Percentiles rank a stretch among this genome's conserved stretches.
These are phyloP conservation scores for Fusarium napiforme DNA, from an alignment of 2,329 filamentous ascomycete species.

Conservation along the genomic window DNA sequence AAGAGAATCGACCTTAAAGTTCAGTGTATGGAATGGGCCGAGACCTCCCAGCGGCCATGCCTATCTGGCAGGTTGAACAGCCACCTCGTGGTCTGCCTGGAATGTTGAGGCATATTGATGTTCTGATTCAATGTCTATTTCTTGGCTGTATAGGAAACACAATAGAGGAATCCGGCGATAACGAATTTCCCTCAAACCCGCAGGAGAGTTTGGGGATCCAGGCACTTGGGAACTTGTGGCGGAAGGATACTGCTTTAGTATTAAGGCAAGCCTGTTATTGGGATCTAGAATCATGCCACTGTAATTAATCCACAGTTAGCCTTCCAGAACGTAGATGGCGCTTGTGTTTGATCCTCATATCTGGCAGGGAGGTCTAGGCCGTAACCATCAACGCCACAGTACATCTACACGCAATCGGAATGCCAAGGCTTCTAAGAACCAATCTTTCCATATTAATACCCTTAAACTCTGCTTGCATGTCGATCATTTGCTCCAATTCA, in stretches of 20 bases:
- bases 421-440: neutral
- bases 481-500: rapidly evolving
- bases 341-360: neutral
- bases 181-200: neutral
- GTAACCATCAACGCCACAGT: neutral
- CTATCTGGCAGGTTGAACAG: neutral
- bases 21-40: neutral
- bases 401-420: neutral
- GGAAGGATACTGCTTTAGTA: neutral
- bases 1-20: too few relatives aligned
- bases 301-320: neutral
- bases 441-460: neutral
- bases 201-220: neutral
- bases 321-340: neutral
- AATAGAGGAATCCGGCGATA: neutral
- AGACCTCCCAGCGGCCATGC: neutral
- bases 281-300: neutral
- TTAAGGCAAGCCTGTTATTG: neutral
- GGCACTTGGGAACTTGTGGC: neutral
- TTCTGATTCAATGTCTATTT: neutral
- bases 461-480: neutral
- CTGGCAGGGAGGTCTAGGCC: neutral
- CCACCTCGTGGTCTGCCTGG: neutral
- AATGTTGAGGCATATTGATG: neutral
- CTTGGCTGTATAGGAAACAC: neutral